Percentiles rank a stretch among this genome's conserved stretches.
Conservation (phyloP, 306 rosid species). For the Prunus salicina region DNA sequence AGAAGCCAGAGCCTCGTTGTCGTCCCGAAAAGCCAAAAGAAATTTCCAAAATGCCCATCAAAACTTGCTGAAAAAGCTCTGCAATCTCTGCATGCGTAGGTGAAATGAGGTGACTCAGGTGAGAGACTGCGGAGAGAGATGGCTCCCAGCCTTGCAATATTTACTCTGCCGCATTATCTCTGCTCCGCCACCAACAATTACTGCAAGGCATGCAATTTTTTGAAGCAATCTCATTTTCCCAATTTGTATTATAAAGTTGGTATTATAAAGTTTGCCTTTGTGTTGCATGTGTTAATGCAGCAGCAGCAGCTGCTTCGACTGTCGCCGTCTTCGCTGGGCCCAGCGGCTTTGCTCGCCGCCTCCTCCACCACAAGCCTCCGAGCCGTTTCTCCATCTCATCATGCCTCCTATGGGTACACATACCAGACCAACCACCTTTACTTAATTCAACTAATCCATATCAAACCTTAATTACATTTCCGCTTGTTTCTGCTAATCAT, state of each 20-base stretch:
- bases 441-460: neutral
- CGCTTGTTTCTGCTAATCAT: neutral
- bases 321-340: neutral
- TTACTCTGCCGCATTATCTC: too few relatives aligned
- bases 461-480: neutral
- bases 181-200: too few relatives aligned
- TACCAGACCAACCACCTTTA: neutral
- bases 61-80: neutral
- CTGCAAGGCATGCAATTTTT: neutral
- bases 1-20: neutral
- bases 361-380: neutral
- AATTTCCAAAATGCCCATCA: neutral
- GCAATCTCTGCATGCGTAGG: neutral
- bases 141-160: neutral
- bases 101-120: neutral
- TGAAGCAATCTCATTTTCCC: too few relatives aligned
- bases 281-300: neutral
- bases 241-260: too few relatives aligned
- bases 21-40: neutral
- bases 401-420: neutral
- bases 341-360: neutral
- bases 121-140: neutral
- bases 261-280: neutral
- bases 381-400: neutral
- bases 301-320: neutral